These are phyloP conservation scores for Lactarius akahatsu DNA, from an alignment of 768 basidiomycete genomes.

Conservation along the genomic window DNA sequence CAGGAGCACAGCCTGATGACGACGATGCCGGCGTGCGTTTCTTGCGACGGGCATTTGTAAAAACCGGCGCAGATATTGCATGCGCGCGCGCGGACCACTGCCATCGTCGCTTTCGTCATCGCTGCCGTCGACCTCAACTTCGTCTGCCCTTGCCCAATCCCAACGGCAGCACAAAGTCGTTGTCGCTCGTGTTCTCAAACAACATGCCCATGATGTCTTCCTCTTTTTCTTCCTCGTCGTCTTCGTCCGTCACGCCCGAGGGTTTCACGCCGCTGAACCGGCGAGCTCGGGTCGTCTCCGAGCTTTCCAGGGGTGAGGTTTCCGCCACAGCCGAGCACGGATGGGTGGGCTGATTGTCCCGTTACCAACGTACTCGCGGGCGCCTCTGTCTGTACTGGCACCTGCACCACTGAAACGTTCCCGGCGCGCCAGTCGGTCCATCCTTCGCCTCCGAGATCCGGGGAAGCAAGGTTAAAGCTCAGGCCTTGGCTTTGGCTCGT, in stretches of 20 bases:
- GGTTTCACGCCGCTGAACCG: not conserved
- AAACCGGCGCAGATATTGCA: not conserved
- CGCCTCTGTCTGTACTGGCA: not conserved
- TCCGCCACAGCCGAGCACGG: slow-evolving; percentile 18
- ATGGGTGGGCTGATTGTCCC: slow-evolving; percentile 28
- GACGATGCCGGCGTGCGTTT: not conserved
- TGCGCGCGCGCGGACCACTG: not conserved
- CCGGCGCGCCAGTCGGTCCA: slow-evolving; percentile 12
- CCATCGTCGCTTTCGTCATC: not conserved
- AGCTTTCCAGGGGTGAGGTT: slow-evolving; percentile 10
- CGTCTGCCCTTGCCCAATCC: not conserved
- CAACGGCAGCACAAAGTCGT: not conserved
- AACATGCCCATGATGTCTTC: slow-evolving; percentile 9
- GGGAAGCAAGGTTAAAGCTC: not conserved
- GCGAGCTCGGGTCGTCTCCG: not conserved
- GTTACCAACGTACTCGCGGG: slow-evolving; percentile 15
- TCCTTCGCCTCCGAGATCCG: not conserved
- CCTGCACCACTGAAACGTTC: not conserved
- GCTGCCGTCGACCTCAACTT: not conserved
- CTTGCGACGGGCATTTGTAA: not conserved
- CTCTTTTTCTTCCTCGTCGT: slow-evolving; percentile 10
- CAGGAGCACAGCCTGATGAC: no score
- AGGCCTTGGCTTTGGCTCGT: not conserved
- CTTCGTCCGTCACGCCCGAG: not conserved
- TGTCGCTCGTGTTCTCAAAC: not conserved